These are phyloP conservation scores for Austroboletus niveus DNA, from an alignment of 1,284 basidiomycete genomes.

Conservation along the genomic window DNA sequence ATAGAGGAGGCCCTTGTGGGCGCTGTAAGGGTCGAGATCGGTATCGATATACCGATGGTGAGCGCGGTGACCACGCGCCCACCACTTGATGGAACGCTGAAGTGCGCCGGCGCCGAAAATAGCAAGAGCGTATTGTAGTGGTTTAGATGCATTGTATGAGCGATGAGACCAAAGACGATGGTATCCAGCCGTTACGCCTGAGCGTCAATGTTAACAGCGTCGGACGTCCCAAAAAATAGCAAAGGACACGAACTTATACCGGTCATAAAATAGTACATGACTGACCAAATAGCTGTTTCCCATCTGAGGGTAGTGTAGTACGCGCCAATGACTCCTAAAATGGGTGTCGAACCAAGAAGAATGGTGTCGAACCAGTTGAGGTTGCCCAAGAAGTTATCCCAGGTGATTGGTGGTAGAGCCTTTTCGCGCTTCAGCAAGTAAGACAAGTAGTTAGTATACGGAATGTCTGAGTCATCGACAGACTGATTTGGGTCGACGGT, in stretches of 20 bases:
- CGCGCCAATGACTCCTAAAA: slow-evolving; percentile 69
- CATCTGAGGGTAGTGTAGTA: slow-evolving; percentile 57
- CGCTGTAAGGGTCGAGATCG: slow-evolving; percentile 91
- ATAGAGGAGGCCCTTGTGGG: slow-evolving; percentile 78
- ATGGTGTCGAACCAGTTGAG: slow-evolving; percentile 68
- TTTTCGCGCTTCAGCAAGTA: slow-evolving; percentile 79
- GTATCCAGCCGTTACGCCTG: slow-evolving; percentile 77
- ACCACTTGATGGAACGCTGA: slow-evolving; percentile 92
- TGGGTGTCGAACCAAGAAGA: slow-evolving; percentile 72
- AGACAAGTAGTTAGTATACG: slow-evolving; percentile 83
- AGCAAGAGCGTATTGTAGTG: slow-evolving; percentile 79
- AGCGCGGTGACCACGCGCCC: slow-evolving; percentile 91
- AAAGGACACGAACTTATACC: slow-evolving; percentile 58
- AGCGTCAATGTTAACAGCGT: not conserved
- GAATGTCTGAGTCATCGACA: slow-evolving; percentile 52
- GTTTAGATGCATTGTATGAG: slow-evolving; percentile 82
- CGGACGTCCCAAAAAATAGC: not conserved
- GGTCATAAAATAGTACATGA: slow-evolving; percentile 84
- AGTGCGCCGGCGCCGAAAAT: slow-evolving; percentile 83
- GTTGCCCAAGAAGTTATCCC: slow-evolving; percentile 66
- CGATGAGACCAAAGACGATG: slow-evolving; percentile 94
- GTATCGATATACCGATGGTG: slow-evolving; percentile 96
- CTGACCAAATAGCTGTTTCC: slow-evolving; percentile 70
- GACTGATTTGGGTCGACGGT: slow-evolving; percentile 10
- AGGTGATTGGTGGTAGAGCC: slow-evolving; percentile 73